phyloP scores from a whole-genome alignment of 1,284 basidiomycete genomes.

The Pseudozyma pruni region DNA sequence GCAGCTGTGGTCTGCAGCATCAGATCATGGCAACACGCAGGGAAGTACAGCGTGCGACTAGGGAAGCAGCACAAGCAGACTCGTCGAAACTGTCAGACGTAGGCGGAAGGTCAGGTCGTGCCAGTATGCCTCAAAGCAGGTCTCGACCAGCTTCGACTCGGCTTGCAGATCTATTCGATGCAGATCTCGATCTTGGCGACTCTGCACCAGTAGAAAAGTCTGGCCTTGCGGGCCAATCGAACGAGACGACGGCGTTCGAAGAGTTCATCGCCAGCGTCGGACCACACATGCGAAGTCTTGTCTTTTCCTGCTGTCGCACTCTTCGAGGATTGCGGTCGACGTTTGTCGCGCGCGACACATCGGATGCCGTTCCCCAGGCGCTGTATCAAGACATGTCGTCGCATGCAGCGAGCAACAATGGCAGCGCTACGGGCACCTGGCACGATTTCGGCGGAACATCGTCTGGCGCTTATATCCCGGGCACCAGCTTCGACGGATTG shows the following conservation, averaged over 20 bases:
- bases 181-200: constrained; percentile 6
- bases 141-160: constrained; percentile 18
- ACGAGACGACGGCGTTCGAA: constrained; percentile 43
- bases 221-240: not conserved
- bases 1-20: constrained; percentile 61
- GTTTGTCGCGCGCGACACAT: constrained; percentile 31
- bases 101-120: not conserved
- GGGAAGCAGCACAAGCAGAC: constrained; percentile 3
- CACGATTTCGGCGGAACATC: constrained; percentile 16
- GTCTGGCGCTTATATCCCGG: constrained; percentile 23
- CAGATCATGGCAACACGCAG: constrained; percentile 53
- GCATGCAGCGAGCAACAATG: constrained; percentile 8
- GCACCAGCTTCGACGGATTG: constrained; percentile 48
- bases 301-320: constrained; percentile 57
- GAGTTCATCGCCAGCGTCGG: constrained; percentile 57
- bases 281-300: constrained; percentile 63
- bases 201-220: not conserved
- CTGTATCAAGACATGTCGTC: constrained; percentile 5
- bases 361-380: constrained; percentile 5
- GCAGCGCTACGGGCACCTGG: constrained; percentile 30
- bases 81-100: not conserved
- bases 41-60: constrained; percentile 21
- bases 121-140: not conserved
- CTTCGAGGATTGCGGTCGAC: constrained; percentile 46
- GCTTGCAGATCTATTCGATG: constrained; percentile 25